Base-by-base conservation (phyloP, 108 stramenopile genomes). In the Skeletonema menzelii region DNA sequence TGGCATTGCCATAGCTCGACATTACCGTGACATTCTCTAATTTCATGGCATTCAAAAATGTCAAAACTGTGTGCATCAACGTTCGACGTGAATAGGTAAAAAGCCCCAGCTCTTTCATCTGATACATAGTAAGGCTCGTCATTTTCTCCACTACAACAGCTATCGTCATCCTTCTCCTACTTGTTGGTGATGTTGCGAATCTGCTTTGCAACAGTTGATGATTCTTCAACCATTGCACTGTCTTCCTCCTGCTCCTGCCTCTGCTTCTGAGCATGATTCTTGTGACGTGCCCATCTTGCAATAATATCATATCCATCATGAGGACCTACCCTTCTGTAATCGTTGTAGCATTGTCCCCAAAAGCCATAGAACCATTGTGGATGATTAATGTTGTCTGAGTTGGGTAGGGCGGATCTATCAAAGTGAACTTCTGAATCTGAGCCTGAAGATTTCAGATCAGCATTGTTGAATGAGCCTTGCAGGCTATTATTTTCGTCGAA, bases 251-350 rank as follows among this genome's bases (percentile, higher is more conserved):
- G 40, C 40, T 42, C 11, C 40, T 42, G 8, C 11, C 22, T 24
- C 26, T 7, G 8, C 11, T 28, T 24, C 26, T 7, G 17, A 46
- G 6, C 37, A 40, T 37, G 20, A 40, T 82, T 73, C 58, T 59
- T 72, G 42, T 71, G 72, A 24, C 67, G 38, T 2, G 73, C 74
- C 86, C 86, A 87, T 31, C 59, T 32, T 11, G 70, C 65, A 44
- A 87, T 61, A 46, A 87, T 79, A 13, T 75, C 58, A 57, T 87
- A 87, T 4, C 86, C 86, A n/a, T 72, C 61, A 58, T 87, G 86
- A 15, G 84, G 84, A 27, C 38, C 10, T 0, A 79, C 67, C 24
- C 44, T 59, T n/a, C 69, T 27, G 53, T 87, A 87, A 77, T 69
- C 67, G 49, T 78, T 78, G 63, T 34, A 78, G 55, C 73, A 85